Evolutionary conservation across 225 moss, liverwort and hornwort species (phyloP), one percentile per base, ranked within the genome.

Genomic region (Takakia lepidozioides): DNA sequence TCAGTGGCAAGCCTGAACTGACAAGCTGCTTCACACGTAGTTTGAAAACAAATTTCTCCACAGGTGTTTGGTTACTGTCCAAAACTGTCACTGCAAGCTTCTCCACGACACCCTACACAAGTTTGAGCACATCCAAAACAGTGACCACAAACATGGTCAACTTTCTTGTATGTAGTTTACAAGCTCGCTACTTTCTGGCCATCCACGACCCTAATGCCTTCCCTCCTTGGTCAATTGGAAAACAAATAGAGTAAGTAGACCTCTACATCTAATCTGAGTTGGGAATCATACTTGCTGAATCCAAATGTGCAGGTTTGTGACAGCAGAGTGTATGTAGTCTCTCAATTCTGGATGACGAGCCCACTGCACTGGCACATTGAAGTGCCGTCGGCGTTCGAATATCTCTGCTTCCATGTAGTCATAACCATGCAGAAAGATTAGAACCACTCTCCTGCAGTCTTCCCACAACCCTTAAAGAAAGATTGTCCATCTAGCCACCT

Each of bases 1-100:
- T 65, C 24, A 70, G n/a, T 2, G 76, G 79, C 50, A 73, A 48
- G 13, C 61, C 61, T 58, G 62, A 60, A 13, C 60, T 36, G 49
- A 62, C 43, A 25, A 58, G 58, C 45, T 70, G 62, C 70, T 84
- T 90, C 13, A 87, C 25, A 10, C 64, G 66, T 24, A 90, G 22
- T 59, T 87, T 74, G 69, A 95, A 95, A n/a, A 87, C 64, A 30
- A 78, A 82, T 18, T 68, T 95, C 70, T 90, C 95, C 25, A 90
- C 43, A 29, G 70, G 66, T 25, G 48, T 49, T 56, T 63, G 84
- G 32, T 82, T 69, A 59, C 59, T 49, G 55, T 89, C 82, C 44
- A 75, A 27, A 47, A 95, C 67, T 1, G 80, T 44, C 2, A 95
- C 52, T 1, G 71, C 86, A 9, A 90, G 55, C 57, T 75, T 86